Conservation (phyloP, 768 basidiomycete species). For the Tylopilus cervinicoccineus region DNA sequence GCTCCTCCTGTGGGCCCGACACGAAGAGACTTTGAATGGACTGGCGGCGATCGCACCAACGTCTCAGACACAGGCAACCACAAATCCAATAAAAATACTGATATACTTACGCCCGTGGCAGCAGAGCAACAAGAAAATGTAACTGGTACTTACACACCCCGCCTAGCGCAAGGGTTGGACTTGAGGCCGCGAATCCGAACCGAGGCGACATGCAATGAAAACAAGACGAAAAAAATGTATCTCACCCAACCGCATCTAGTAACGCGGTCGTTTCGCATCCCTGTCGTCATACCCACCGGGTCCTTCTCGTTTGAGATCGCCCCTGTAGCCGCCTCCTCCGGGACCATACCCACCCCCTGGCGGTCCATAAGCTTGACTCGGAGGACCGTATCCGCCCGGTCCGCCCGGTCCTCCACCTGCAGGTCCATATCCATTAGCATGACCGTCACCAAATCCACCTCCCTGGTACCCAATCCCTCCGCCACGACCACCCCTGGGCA, state of each 20-base stretch:
- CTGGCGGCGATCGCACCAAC: slow-evolving; percentile 2
- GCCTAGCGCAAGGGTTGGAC: slow-evolving; percentile 26
- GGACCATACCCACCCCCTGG: slow-evolving; percentile 43
- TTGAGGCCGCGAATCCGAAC: slow-evolving; percentile 24
- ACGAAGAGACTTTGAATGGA: neutral
- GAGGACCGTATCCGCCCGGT: slow-evolving; percentile 42
- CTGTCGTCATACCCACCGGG: slow-evolving; percentile 80
- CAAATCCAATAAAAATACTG: slow-evolving; percentile 27
- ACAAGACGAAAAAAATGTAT: slow-evolving; percentile 26
- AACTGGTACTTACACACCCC: slow-evolving; percentile 34
- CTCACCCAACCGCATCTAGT: slow-evolving; percentile 48
- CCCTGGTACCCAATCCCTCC: slow-evolving; percentile 71
- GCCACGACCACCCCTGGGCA: slow-evolving; percentile 55
- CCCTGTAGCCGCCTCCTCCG: slow-evolving; percentile 57
- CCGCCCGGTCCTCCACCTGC: slow-evolving; percentile 40
- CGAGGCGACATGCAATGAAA: slow-evolving; percentile 21
- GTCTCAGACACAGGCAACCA: slow-evolving; percentile 9
- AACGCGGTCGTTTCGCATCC: slow-evolving; percentile 77
- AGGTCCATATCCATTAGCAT: slow-evolving; percentile 53
- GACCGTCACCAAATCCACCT: slow-evolving; percentile 52
- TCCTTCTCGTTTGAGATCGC: slow-evolving; percentile 72
- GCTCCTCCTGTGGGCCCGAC: neutral
- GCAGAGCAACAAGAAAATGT: slow-evolving; percentile 25
- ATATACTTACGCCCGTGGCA: slow-evolving; percentile 34
- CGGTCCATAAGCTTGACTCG: slow-evolving; percentile 38